Percentiles rank a stretch among this genome's conserved stretches.
Conservation (phyloP, 306 rosid species). For the Senna siamea region DNA sequence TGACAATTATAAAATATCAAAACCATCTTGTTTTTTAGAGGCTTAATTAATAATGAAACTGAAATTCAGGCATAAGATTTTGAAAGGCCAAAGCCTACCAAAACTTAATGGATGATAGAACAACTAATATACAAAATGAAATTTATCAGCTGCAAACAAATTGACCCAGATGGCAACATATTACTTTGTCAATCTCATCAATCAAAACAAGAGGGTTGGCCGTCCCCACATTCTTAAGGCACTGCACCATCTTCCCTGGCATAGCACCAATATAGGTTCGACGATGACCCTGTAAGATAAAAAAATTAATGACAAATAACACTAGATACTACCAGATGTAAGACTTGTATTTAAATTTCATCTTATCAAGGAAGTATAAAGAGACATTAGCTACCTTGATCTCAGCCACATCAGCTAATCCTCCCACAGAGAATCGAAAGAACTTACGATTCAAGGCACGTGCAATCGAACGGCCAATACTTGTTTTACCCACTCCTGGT, state of each 20-base stretch:
- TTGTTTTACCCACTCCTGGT: slow-evolving; percentile 99
- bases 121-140: slow-evolving; percentile 24
- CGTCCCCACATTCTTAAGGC: slow-evolving; percentile 96
- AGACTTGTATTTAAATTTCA: slow-evolving; percentile 24
- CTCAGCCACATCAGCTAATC: slow-evolving; percentile 98
- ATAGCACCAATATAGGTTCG: slow-evolving; percentile 99
- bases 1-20: slow-evolving; percentile 36
- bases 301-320: slow-evolving; percentile 30
- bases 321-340: slow-evolving; percentile 1
- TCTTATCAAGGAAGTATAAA: slow-evolving; percentile 17
- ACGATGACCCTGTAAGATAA: slow-evolving; percentile 87
- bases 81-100: slow-evolving; percentile 2
- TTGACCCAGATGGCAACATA: slow-evolving; percentile 28
- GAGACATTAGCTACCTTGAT: slow-evolving; percentile 71
- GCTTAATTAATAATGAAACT: slow-evolving; percentile 7
- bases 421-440: slow-evolving; percentile 97
- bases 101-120: slow-evolving; percentile 21
- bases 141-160: slow-evolving; percentile 32
- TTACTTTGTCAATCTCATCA: slow-evolving; percentile 98
- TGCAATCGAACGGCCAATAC: slow-evolving; percentile 99
- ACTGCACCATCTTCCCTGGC: slow-evolving; percentile 99
- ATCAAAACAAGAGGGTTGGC: slow-evolving; percentile 97
- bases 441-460: slow-evolving; percentile 96
- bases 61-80: slow-evolving; percentile 16
- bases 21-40: slow-evolving; percentile 9